Conservation (phyloP, 441 rosid species). For the Euphorbia celastroides region DNA sequence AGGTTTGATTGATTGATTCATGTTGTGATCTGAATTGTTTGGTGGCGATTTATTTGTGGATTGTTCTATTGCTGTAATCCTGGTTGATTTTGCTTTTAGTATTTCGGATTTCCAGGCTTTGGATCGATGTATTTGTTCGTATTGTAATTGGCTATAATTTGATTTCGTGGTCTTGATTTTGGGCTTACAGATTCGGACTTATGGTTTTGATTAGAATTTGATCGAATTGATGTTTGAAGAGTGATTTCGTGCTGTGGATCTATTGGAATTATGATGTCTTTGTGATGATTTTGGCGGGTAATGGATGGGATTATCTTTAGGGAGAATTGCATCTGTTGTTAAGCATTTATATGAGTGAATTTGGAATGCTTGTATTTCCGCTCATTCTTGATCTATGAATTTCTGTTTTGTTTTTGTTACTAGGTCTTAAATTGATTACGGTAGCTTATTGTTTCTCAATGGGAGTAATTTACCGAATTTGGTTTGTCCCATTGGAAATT, state of each 20-base stretch:
- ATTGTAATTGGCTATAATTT: conserved; percentile 6
- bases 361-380: background rate
- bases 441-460: conserved; percentile 1
- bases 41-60: background rate
- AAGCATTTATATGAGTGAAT: background rate
- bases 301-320: background rate
- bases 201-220: conserved; percentile 10
- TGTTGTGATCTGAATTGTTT: background rate
- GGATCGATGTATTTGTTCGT: conserved; percentile 5
- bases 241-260: conserved; percentile 21
- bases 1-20: conserved; percentile 33
- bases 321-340: background rate
- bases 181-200: background rate
- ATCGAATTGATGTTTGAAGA: conserved; percentile 16
- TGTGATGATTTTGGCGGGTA: background rate
- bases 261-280: background rate
- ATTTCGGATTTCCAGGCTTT: conserved; percentile 22
- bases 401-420: background rate
- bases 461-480: background rate
- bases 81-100: conserved; percentile 6
- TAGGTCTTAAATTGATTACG: background rate
- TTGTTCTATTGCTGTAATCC: background rate
- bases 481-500: background rate
- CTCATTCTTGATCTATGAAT: background rate
- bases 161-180: background rate